Evolutionary conservation across 192 early-diverging fungal genomes (phyloP).

Genomic region (Umbelopsis ramanniana): DNA sequence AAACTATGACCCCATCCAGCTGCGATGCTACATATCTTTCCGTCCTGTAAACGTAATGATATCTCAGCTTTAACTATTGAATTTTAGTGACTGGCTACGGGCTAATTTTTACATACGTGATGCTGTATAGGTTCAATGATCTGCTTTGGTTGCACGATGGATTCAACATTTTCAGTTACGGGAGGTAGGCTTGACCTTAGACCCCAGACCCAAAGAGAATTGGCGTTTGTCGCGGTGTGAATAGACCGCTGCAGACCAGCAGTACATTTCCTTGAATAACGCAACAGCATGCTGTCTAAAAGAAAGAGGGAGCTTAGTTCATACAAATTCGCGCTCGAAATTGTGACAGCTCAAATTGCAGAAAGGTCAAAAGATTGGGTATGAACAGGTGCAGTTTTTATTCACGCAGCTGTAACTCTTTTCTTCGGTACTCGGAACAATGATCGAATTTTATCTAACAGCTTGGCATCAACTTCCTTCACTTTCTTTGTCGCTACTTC

Average conservation of each 20-base stretch:
- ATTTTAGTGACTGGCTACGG: neutral
- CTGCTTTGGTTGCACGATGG: neutral
- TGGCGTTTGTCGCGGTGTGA: neutral
- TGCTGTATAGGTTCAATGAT: neutral
- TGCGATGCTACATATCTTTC: conserved; percentile 32
- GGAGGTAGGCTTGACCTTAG: neutral
- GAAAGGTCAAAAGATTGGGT: neutral
- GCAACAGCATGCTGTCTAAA: neutral
- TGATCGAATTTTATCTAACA: conserved; percentile 7
- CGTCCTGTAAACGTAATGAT: neutral
- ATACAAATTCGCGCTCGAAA: neutral
- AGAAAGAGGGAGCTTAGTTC: neutral
- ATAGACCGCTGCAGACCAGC: neutral
- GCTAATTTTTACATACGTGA: neutral
- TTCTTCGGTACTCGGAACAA: conserved; percentile 5
- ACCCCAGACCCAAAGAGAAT: conserved; percentile 4
- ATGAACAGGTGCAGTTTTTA: neutral
- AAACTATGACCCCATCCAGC: conserved; percentile 44
- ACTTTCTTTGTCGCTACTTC: neutral
- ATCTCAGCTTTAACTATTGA: neutral
- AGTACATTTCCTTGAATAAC: neutral
- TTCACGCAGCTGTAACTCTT: neutral
- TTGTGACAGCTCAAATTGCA: conserved; percentile 9
- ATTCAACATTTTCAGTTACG: neutral
- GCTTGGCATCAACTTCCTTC: neutral